Conservation (phyloP, 1,139 yeast genomes). For the Debaryomyces udenii region DNA sequence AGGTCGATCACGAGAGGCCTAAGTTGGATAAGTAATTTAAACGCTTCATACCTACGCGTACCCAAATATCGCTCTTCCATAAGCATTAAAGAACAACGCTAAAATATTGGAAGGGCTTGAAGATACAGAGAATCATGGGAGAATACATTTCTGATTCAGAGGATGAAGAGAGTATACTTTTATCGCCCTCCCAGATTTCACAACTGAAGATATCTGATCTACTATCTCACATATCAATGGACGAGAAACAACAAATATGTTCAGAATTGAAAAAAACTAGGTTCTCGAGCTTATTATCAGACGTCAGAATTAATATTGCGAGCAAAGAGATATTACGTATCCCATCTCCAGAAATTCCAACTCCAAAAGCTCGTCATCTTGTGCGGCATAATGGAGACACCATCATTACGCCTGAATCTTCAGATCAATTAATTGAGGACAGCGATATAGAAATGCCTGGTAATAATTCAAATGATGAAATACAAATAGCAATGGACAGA, state of each 20-base stretch:
- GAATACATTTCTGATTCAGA: slow-evolving; percentile 25
- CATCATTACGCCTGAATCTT: not conserved
- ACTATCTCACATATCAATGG: slow-evolving; percentile 4
- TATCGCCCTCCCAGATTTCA: slow-evolving; percentile 11
- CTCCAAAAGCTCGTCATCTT: not conserved
- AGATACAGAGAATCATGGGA: slow-evolving; percentile 7
- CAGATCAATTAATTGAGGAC: not conserved
- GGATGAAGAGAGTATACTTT: slow-evolving; percentile 14
- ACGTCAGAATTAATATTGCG: not conserved
- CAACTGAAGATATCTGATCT: slow-evolving; percentile 3
- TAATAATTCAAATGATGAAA: not conserved
- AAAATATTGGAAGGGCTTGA: not conserved
- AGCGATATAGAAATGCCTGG: not conserved
- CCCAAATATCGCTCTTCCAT: not conserved
- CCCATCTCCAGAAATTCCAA: not conserved
- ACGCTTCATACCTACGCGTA: slow-evolving; percentile 1
- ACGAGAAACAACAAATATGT: slow-evolving; percentile 1
- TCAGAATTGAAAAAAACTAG: slow-evolving; percentile 9
- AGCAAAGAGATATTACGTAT: not conserved
- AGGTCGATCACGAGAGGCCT: no score
- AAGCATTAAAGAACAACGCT: not conserved
- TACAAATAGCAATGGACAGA: not conserved
- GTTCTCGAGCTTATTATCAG: slow-evolving; percentile 7
- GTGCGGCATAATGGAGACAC: not conserved
- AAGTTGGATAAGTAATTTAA: no score